phyloP scores from a whole-genome alignment of 2,329 filamentous ascomycete genomes.

The Blumeria hordei region DNA sequence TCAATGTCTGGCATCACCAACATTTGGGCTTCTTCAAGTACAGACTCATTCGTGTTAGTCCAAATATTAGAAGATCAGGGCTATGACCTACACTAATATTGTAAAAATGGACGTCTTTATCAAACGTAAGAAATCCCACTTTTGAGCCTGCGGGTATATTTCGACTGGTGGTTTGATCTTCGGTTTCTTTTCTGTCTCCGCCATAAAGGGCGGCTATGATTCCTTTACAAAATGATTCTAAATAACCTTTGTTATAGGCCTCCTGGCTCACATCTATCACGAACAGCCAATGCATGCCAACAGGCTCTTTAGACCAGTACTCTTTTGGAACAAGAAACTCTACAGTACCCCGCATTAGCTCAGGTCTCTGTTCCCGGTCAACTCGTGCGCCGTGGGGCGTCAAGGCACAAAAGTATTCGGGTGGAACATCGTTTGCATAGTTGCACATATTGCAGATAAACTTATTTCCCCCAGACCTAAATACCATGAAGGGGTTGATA shows the following conservation, averaged over 20 bases:
- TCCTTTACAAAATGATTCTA: constrained; percentile 76
- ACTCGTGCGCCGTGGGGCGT: constrained; percentile 69
- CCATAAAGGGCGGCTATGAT: constrained; percentile 71
- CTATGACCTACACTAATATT: constrained; percentile 48
- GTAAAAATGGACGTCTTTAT: constrained; percentile 95
- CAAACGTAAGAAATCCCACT: constrained; percentile 86
- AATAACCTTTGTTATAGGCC: constrained; percentile 68
- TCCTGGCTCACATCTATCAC: constrained; percentile 85
- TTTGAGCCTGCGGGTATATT: constrained; percentile 56
- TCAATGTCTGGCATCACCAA: constrained; percentile 96
- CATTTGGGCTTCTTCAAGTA: constrained; percentile 78
- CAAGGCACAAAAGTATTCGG: constrained; percentile 83
- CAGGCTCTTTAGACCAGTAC: constrained; percentile 90
- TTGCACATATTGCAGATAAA: constrained; percentile 97
- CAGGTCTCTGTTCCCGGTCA: constrained; percentile 70
- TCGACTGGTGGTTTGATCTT: constrained; percentile 25
- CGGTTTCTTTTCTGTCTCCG: constrained; percentile 25
- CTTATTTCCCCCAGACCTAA: constrained; percentile 79
- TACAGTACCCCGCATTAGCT: constrained; percentile 75
- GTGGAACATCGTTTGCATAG: constrained; percentile 79
- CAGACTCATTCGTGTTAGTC: constrained; percentile 24
- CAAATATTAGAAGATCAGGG: neutral
- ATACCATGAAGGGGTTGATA: constrained; percentile 98
- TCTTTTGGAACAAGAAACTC: constrained; percentile 95
- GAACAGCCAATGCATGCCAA: constrained; percentile 72